A percentile compares a stretch with the other conserved stretches of the same genome.
phyloP scores from a whole-genome alignment of 768 basidiomycete species.

The Auriscalpium vulgare region DNA sequence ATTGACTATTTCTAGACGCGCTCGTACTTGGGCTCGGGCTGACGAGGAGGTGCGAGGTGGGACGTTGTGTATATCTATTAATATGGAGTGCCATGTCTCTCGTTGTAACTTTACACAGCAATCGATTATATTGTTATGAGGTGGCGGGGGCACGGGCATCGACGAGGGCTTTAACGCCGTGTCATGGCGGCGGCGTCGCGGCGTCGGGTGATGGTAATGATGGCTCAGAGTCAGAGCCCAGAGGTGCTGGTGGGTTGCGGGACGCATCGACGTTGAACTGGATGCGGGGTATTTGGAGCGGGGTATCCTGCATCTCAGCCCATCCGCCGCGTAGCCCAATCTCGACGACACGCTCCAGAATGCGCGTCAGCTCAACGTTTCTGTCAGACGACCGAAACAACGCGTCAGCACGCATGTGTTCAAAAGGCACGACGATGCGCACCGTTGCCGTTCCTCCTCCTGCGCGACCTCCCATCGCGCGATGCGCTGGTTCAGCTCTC shows the following conservation, averaged over 20 bases:
- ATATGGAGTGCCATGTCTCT: neutral
- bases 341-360: constrained; percentile 61
- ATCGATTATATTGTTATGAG: no score
- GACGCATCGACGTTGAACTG: constrained; percentile 10
- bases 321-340: constrained; percentile 57
- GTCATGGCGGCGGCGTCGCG: neutral
- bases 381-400: constrained; percentile 24
- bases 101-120: neutral
- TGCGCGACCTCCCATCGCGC: constrained; percentile 36
- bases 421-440: neutral
- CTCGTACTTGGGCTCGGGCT: no score
- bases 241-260: neutral
- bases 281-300: constrained; percentile 40
- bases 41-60: no score
- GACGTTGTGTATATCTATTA: neutral
- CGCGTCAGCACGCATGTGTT: neutral
- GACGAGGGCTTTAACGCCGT: no score
- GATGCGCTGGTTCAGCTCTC: constrained; percentile 37
- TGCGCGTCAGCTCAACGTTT: constrained; percentile 57
- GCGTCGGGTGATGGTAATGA: neutral
- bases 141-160: no score
- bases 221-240: neutral
- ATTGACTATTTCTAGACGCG: no score
- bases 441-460: constrained; percentile 40
- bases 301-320: constrained; percentile 57